These are phyloP conservation scores for Conringia planisiliqua DNA, from an alignment of 345 rosid genomes.

Conservation along the genomic window DNA sequence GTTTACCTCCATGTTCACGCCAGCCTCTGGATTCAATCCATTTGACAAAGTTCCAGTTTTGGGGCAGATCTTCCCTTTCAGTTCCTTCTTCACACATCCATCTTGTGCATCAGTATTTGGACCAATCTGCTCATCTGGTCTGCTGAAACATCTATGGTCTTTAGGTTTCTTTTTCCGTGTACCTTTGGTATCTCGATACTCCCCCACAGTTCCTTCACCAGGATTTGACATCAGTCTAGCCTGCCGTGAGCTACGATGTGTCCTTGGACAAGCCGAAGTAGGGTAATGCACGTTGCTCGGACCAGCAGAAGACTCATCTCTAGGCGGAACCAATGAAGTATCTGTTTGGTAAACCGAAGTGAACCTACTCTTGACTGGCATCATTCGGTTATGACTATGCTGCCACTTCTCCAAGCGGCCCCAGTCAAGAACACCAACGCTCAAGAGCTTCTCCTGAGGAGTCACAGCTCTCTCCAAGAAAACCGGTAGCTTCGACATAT, in stretches of 20 bases:
- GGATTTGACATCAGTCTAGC: constrained; percentile 42
- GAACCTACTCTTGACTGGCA: constrained; percentile 36
- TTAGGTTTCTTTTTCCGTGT: constrained; percentile 14
- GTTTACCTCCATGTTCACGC: constrained; percentile 26
- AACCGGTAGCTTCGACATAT: constrained; percentile 84
- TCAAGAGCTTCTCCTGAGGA: constrained; percentile 56
- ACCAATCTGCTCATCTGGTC: constrained; percentile 30
- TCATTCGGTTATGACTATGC: constrained; percentile 42
- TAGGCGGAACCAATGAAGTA: constrained; percentile 39
- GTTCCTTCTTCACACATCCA: constrained; percentile 32
- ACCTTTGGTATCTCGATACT: constrained; percentile 32
- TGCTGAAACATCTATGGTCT: constrained; percentile 20
- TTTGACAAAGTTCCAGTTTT: constrained; percentile 28
- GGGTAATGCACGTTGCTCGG: constrained; percentile 44
- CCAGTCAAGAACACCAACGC: constrained; percentile 95
- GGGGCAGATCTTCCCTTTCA: constrained; percentile 23
- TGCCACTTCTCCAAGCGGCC: constrained; percentile 86
- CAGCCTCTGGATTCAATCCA: constrained; percentile 32
- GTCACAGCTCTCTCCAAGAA: constrained; percentile 64
- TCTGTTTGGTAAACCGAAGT: constrained; percentile 46
- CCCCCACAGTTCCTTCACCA: constrained; percentile 28
- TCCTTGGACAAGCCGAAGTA: constrained; percentile 40
- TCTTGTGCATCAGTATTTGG: constrained; percentile 25
- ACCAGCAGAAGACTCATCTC: constrained; percentile 49
- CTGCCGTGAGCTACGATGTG: constrained; percentile 41